Base-by-base conservation (phyloP, 2,329 filamentous ascomycete species). In the Xylaria sp. region DNA sequence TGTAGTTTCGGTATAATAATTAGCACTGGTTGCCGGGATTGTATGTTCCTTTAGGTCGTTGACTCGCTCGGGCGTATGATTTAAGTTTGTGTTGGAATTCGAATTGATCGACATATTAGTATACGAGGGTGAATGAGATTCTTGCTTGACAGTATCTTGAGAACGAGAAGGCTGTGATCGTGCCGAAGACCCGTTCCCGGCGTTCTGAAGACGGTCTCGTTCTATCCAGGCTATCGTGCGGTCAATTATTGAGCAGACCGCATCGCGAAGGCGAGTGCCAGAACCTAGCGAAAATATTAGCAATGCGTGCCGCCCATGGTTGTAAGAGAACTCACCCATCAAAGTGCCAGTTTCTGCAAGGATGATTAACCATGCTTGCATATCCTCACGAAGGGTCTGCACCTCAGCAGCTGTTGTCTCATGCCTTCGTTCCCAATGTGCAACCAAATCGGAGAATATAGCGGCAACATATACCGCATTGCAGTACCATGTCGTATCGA, bases 401-500 rank as follows among this genome's bases (percentile, higher is more conserved):
- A 94, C 80, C 65, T 92, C 88, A 1, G 83, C 82, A 0, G 83
- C 79, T 0, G 86, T 88, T 12, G 88, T 86, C 10, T 86, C 83
- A 57, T 87, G 86, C 34, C 90, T 84, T 56, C 90, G 86, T 75
- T 93, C 87, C 82, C 89, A 92, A 63, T 90, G 86, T 1, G 88
- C 87, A 55, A 91, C 92, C 0, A 95, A 81, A 15, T 87, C 89
- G 0, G 91, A 91, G 73, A 93, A 92, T 65, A 93, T 89, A 30
- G 91, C 91, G 50, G 90, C 88, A 13, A 92, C 84, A 74, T 92
- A 93, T 6, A 92, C 86, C 0, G 91, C 90, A 57, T 89, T 85
- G 56, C 91, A 90, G 73, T 92, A 91, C 91, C 92, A 94, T 0
- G 91, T 93, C 1, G 91, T 92, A 75, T 95, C 92, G 4, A 94